These are phyloP conservation scores for Cynara cardunculus DNA, from an alignment of 129 eudicot species.

Conservation along the genomic window DNA sequence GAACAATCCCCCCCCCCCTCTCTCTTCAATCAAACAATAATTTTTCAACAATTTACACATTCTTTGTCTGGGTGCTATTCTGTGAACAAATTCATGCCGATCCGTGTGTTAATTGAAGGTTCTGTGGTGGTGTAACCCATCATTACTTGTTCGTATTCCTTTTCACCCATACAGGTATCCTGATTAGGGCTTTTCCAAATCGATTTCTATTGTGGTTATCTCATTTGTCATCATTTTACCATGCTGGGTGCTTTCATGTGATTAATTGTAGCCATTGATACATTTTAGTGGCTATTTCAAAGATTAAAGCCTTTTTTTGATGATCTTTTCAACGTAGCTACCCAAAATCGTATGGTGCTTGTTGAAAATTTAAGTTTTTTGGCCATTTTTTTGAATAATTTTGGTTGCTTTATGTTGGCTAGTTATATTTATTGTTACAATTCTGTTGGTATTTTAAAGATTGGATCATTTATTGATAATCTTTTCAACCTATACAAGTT, in stretches of 20 bases:
- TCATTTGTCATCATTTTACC: not conserved
- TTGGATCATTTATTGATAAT: not conserved
- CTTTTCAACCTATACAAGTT: not conserved
- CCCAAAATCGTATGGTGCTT: not conserved
- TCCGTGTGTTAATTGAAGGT: not conserved
- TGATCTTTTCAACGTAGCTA: not conserved
- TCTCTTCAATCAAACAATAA: not conserved
- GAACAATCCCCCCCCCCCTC: not conserved
- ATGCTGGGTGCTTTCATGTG: not conserved
- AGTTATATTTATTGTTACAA: not conserved
- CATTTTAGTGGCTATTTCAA: not conserved
- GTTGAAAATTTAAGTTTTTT: not conserved
- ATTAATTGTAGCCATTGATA: not conserved
- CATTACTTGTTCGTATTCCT: not conserved
- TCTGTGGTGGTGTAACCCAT: conserved; percentile 7
- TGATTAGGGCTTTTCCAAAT: not conserved
- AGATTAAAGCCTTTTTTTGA: not conserved
- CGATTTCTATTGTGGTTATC: not conserved
- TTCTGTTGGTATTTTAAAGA: not conserved
- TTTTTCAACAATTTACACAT: not conserved
- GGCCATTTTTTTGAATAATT: not conserved
- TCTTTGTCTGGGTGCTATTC: not conserved
- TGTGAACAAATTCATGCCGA: not conserved
- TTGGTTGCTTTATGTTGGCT: not conserved
- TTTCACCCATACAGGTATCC: conserved; percentile 10